These are phyloP conservation scores for Actinomortierella wolfii DNA, from an alignment of 371 early-diverging fungal genomes.

Conservation along the genomic window DNA sequence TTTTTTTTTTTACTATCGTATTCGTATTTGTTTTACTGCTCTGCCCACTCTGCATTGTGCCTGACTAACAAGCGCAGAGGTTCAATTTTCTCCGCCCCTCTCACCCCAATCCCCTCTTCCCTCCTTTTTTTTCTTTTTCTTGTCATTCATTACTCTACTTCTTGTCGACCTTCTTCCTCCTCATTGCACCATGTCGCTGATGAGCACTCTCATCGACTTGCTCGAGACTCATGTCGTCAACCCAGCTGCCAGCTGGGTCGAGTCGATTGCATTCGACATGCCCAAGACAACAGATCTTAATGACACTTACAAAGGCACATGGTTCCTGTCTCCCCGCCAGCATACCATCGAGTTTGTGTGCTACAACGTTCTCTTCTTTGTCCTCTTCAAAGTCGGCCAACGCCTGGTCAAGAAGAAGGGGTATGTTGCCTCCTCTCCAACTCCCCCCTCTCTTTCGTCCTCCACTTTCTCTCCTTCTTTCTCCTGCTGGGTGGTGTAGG, in stretches of 20 bases:
- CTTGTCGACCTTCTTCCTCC: no score
- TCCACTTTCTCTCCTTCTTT: background rate
- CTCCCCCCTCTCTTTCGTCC: slow-evolving; percentile 1
- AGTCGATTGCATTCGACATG: slow-evolving; percentile 37
- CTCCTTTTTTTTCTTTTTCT: background rate
- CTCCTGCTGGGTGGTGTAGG: no score
- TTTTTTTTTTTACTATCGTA: no score
- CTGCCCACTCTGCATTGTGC: no score
- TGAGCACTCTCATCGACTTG: slow-evolving; percentile 19
- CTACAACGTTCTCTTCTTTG: slow-evolving; percentile 41
- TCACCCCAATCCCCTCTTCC: background rate
- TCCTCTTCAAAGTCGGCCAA: slow-evolving; percentile 22
- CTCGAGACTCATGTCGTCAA: slow-evolving; percentile 33
- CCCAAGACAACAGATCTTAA: slow-evolving; percentile 38
- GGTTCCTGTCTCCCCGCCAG: slow-evolving; percentile 43
- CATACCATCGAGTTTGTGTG: slow-evolving; percentile 46
- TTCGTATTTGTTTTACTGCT: no score
- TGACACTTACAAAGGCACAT: slow-evolving; percentile 45
- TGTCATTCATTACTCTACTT: no score
- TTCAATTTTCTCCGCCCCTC: no score
- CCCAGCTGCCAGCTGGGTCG: slow-evolving; percentile 37
- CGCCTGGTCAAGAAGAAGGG: slow-evolving; percentile 36
- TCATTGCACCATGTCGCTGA: slow-evolving; percentile 14
- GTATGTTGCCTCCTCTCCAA: slow-evolving; percentile 15
- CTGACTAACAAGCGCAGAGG: no score